Percentiles rank a stretch among this genome's conserved stretches.
Conservation (phyloP, 345 rosid genomes). For the Populus davidiana region DNA sequence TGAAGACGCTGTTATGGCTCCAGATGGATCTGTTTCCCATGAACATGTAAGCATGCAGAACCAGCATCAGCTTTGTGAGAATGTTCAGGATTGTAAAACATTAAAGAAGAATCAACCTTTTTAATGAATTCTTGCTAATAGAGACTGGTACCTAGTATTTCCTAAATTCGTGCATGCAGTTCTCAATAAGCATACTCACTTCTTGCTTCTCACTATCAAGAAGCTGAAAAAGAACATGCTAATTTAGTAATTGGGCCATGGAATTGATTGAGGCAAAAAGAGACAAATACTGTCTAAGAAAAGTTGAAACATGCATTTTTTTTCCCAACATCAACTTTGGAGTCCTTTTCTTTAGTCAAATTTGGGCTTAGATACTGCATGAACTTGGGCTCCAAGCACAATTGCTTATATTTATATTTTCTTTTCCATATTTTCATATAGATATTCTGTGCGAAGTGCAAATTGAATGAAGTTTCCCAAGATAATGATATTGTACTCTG, state of each 20-base stretch:
- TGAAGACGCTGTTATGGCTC: constrained; percentile 75
- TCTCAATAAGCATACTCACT: not conserved
- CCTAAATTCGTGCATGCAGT: not conserved
- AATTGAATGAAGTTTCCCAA: constrained; percentile 69
- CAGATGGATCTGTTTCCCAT: constrained; percentile 94
- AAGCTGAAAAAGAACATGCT: not conserved
- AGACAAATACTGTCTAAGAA: not conserved
- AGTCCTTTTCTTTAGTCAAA: not conserved
- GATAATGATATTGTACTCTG: constrained; percentile 95
- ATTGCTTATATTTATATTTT: constrained; percentile 7
- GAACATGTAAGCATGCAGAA: constrained; percentile 60
- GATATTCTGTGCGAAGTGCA: constrained; percentile 97
- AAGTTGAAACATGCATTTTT: not conserved
- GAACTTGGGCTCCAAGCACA: not conserved
- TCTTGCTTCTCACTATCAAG: not conserved
- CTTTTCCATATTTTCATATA: constrained; percentile 23
- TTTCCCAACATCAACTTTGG: not conserved
- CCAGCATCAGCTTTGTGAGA: not conserved
- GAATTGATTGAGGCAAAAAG: not conserved
- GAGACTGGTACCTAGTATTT: not conserved
- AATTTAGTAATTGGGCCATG: not conserved
- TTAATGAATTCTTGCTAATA: not conserved
- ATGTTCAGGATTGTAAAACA: constrained; percentile 1
- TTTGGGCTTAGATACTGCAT: not conserved
- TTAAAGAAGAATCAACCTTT: not conserved